phyloP scores from a whole-genome alignment of 257 asterid genomes.

The Fraxinus cuspidata region DNA sequence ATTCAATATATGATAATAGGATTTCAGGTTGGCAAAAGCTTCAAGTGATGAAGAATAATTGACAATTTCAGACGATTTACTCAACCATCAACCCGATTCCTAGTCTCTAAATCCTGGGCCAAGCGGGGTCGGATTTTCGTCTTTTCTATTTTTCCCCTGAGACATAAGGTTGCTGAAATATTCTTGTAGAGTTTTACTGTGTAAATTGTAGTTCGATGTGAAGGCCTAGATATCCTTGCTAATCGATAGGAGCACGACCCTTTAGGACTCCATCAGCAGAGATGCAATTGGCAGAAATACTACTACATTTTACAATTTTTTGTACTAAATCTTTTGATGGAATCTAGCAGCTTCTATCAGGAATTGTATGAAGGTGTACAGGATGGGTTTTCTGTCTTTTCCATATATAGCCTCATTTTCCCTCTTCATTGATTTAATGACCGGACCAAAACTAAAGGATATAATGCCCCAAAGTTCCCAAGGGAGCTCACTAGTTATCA shows the following conservation, averaged over 20 bases:
- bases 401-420: neutral
- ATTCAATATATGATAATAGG: neutral
- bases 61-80: neutral
- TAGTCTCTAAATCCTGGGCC: constrained; percentile 13
- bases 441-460: neutral
- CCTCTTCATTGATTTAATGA: neutral
- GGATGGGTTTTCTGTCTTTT: neutral
- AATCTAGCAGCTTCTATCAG: neutral
- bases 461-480: neutral
- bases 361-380: neutral
- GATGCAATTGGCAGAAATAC: constrained; percentile 17
- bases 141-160: constrained; percentile 13
- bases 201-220: constrained; percentile 29
- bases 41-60: neutral
- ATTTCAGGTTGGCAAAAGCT: neutral
- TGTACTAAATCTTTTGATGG: neutral
- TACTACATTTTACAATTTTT: neutral
- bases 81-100: neutral
- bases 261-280: constrained; percentile 23
- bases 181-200: constrained; percentile 42
- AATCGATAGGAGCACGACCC: constrained; percentile 22
- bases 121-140: constrained; percentile 19
- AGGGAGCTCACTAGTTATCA: neutral
- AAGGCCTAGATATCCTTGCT: constrained; percentile 31
- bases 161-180: constrained; percentile 29